These are phyloP conservation scores for Sclerotinia sclerotiorum DNA, from an alignment of 2,329 filamentous ascomycete genomes.

Conservation along the genomic window DNA sequence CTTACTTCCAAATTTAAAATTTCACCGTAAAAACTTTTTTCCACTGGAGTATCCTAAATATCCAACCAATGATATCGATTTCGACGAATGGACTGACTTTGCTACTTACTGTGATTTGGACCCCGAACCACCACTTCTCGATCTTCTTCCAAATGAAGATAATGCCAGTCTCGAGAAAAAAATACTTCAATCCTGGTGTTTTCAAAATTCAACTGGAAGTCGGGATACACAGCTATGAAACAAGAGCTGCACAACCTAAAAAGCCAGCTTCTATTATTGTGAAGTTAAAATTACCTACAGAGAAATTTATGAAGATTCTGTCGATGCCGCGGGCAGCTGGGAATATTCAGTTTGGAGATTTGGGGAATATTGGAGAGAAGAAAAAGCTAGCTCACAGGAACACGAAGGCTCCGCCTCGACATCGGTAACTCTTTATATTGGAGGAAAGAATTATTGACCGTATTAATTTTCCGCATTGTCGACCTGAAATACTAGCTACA, in stretches of 20 bases:
- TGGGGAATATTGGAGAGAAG: neutral
- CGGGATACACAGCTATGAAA: neutral
- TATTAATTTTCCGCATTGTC: neutral
- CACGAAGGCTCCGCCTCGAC: neutral
- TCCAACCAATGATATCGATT: neutral
- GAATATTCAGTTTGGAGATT: too few relatives aligned
- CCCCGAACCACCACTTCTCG: neutral
- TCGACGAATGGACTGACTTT: neutral
- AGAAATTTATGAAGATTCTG: neutral
- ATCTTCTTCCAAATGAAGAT: neutral
- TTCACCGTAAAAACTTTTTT: neutral
- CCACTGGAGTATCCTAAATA: neutral
- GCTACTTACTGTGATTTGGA: neutral
- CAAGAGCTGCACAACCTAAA: neutral
- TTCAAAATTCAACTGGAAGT: too few relatives aligned
- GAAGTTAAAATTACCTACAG: neutral
- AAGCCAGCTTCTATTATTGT: neutral
- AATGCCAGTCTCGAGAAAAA: neutral
- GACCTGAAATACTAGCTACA: neutral
- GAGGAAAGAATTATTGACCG: neutral
- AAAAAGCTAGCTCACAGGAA: neutral
- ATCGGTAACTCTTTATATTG: neutral
- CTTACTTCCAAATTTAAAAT: neutral
- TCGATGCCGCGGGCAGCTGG: accelerated
- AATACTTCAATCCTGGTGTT: too few relatives aligned